A percentile compares a stretch with the other conserved stretches of the same genome.
phyloP scores from a whole-genome alignment of 495 filamentous ascomycete species.

The Neurospora sp. region DNA sequence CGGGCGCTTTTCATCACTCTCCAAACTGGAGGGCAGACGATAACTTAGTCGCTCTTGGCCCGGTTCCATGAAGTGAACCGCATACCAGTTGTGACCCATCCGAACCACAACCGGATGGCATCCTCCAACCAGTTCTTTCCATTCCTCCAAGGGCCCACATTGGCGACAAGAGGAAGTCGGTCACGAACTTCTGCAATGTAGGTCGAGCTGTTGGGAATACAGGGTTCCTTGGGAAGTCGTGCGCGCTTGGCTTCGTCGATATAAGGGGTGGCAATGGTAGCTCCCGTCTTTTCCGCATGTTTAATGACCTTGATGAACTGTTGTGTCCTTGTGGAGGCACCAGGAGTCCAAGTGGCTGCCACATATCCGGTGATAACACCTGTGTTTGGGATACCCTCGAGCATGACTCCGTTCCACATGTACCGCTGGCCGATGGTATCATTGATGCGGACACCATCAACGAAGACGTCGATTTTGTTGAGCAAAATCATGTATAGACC shows the following conservation, averaged over 20 bases:
- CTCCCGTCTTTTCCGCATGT: constrained; percentile 26
- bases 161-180: constrained; percentile 22
- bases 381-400: constrained; percentile 30
- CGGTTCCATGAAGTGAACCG: constrained; percentile 10
- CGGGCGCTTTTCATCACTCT: background rate
- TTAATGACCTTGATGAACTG: constrained; percentile 29
- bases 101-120: constrained; percentile 15
- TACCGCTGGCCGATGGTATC: constrained; percentile 44
- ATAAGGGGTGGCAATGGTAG: constrained; percentile 19
- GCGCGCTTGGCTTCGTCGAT: constrained; percentile 10
- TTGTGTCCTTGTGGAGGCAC: constrained; percentile 24
- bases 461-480: constrained; percentile 36
- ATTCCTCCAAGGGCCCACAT: constrained; percentile 25
- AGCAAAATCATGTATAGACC: constrained; percentile 52
- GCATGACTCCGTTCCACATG: constrained; percentile 40
- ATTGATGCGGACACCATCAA: constrained; percentile 46
- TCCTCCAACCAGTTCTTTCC: constrained; percentile 23
- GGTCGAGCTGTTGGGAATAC: constrained; percentile 19
- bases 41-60: background rate
- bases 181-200: constrained; percentile 22
- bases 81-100: constrained; percentile 22
- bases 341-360: constrained; percentile 49
- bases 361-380: constrained; percentile 34
- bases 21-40: background rate
- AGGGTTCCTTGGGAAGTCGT: constrained; percentile 11